These are phyloP conservation scores for Juncus effusus DNA, from an alignment of 176 grass and related monocot genomes.

Conservation along the genomic window DNA sequence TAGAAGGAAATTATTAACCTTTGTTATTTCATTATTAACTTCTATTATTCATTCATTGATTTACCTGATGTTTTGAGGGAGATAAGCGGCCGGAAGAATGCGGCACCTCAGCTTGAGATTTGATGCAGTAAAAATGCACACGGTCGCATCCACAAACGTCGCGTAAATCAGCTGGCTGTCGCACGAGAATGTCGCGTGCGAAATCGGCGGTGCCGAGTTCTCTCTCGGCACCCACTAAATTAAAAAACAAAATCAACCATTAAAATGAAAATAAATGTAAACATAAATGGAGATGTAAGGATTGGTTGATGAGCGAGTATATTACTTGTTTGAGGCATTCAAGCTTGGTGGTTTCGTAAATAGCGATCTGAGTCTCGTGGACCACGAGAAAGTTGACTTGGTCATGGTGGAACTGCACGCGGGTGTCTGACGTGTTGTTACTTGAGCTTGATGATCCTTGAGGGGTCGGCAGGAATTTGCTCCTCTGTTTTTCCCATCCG, in stretches of 20 bases:
- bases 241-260: conserved; percentile 5
- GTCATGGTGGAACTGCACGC: conserved; percentile 97
- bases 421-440: conserved; percentile 65
- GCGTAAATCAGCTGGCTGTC: conserved; percentile 98
- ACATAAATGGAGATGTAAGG: conserved; percentile 27
- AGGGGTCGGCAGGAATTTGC: conserved; percentile 67
- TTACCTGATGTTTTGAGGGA: conserved; percentile 77
- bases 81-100: conserved; percentile 84
- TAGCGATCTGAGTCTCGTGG: conserved; percentile 95
- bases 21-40: too few relatives aligned
- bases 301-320: conserved; percentile 9
- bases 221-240: conserved; percentile 80
- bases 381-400: conserved; percentile 92
- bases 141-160: conserved; percentile 76
- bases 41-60: background rate
- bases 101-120: conserved; percentile 80
- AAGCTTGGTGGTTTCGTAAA: conserved; percentile 86
- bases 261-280: background rate
- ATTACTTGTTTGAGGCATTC: conserved; percentile 73
- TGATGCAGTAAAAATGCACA: conserved; percentile 78
- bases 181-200: conserved; percentile 94
- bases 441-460: conserved; percentile 49
- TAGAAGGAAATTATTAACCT: background rate
- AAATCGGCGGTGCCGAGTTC: conserved; percentile 74
- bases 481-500: conserved; percentile 91